Evolutionary conservation across 164 flowering plant genomes (phyloP).

Genomic region (Tetrastigma voinierianum): DNA sequence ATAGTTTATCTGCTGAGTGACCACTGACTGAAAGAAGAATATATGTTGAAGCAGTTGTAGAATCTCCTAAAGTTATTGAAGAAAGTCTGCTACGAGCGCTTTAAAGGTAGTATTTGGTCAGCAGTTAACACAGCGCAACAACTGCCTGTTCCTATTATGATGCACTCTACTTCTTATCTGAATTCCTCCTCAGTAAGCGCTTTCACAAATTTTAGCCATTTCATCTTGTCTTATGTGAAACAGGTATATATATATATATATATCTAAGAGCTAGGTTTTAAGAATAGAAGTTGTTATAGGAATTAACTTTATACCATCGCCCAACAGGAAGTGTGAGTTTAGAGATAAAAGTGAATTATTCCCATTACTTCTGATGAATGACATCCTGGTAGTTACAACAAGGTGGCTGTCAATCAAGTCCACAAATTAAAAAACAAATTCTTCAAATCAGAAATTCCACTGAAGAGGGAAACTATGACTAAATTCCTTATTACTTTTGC

Average conservation of each 20-base stretch:
- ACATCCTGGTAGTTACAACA: no score
- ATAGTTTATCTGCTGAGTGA: slow-evolving; percentile 76
- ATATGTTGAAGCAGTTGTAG: slow-evolving; percentile 69
- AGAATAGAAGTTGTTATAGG: no score
- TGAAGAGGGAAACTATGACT: no score
- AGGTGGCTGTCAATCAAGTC: no score
- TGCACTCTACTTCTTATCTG: slow-evolving; percentile 54
- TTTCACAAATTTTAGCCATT: not conserved
- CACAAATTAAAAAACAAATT: no score
- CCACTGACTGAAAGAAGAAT: slow-evolving; percentile 95
- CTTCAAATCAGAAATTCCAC: no score
- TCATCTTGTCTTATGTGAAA: not conserved
- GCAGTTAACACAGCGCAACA: slow-evolving; percentile 68
- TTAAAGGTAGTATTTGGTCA: slow-evolving; percentile 69
- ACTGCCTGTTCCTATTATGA: slow-evolving; percentile 74
- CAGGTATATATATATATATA: not conserved
- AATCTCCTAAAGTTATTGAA: slow-evolving; percentile 64
- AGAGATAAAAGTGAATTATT: no score
- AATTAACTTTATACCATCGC: no score
- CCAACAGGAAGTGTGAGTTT: no score
- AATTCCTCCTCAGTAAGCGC: slow-evolving; percentile 72
- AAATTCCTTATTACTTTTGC: no score
- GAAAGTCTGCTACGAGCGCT: slow-evolving; percentile 73
- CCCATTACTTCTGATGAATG: no score
- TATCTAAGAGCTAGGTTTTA: no score